phyloP scores from a whole-genome alignment of 2,329 filamentous ascomycete genomes.

The Oidium heveae region DNA sequence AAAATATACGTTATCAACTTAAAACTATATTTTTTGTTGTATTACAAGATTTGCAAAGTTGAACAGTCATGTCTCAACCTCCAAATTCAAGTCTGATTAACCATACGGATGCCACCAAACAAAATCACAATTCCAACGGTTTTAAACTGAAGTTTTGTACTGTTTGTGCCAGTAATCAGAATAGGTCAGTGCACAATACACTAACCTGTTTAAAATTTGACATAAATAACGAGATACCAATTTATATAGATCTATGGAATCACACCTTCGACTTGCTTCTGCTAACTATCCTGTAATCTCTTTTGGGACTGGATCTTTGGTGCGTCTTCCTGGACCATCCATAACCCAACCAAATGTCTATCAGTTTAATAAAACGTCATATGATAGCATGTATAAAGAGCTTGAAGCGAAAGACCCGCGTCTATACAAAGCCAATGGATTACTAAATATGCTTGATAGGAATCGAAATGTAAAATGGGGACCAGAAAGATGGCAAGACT shows the following conservation, averaged over 20 bases:
- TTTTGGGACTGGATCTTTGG: slow-evolving; percentile 85
- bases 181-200: slow-evolving; percentile 31
- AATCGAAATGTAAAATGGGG: slow-evolving; percentile 86
- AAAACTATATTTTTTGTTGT: no score
- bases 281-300: slow-evolving; percentile 89
- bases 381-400: slow-evolving; percentile 84
- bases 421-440: slow-evolving; percentile 74
- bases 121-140: slow-evolving; percentile 15
- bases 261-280: slow-evolving; percentile 74
- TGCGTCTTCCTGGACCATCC: slow-evolving; percentile 73
- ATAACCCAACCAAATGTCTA: slow-evolving; percentile 93
- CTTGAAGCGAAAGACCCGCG: slow-evolving; percentile 63
- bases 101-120: no score
- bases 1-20: no score
- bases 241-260: slow-evolving; percentile 64
- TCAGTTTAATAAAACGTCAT: slow-evolving; percentile 91
- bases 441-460: slow-evolving; percentile 84
- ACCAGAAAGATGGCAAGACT: slow-evolving; percentile 94
- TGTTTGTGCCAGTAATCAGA: slow-evolving; percentile 97
- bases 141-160: slow-evolving; percentile 94
- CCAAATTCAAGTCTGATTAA: no score
- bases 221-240: slow-evolving; percentile 3
- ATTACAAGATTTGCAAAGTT: no score
- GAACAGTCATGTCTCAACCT: no score
- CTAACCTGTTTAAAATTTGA: background rate